These are phyloP conservation scores for Erythrophleum ivorense DNA, from an alignment of 331 rosid genomes.

Conservation along the genomic window DNA sequence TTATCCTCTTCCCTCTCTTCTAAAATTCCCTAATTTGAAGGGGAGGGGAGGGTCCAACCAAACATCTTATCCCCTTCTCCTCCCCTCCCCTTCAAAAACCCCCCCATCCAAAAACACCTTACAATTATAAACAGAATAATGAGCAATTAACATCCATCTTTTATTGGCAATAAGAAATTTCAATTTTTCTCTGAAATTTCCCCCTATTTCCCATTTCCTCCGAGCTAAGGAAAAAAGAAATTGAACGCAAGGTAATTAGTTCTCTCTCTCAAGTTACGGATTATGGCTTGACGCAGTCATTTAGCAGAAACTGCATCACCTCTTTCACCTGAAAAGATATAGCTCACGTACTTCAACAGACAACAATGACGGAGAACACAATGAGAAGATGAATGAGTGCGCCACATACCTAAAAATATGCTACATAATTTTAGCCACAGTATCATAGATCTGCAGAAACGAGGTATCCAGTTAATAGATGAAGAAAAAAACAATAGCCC, in stretches of 20 bases:
- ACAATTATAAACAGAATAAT: not conserved
- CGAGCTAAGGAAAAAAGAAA: not conserved
- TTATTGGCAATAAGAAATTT: not conserved
- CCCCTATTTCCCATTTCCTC: not conserved
- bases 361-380: not conserved
- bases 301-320: not conserved
- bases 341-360: not conserved
- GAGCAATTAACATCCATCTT: not conserved
- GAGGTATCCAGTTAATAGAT: not conserved
- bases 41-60: too few species aligned
- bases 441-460: slow-evolving; percentile 1
- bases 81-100: too few species aligned
- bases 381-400: not conserved
- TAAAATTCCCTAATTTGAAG: too few species aligned
- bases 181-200: not conserved
- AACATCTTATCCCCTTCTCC: too few species aligned
- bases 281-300: not conserved
- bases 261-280: not conserved
- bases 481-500: not conserved
- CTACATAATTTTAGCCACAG: not conserved
- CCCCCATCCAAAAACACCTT: too few species aligned
- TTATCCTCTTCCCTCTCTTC: too few species aligned
- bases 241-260: not conserved
- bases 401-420: slow-evolving; percentile 18
- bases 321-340: not conserved